A percentile compares a stretch with the other conserved stretches of the same genome.
phyloP scores from a whole-genome alignment of 345 rosid genomes.

The Ricinus communis region DNA sequence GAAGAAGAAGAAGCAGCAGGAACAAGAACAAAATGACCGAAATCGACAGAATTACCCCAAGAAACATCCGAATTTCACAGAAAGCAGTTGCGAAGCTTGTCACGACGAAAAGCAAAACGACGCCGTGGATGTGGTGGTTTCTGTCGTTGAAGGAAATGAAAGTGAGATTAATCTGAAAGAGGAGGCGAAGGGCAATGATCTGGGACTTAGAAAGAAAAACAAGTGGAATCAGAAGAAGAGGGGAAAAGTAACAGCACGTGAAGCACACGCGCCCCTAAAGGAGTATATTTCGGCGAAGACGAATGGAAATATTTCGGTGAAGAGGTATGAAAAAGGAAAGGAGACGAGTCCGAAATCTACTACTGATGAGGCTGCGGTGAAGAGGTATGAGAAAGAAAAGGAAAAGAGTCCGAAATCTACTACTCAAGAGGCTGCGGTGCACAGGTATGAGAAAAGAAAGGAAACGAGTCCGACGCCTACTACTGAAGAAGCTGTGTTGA shows the following conservation, averaged over 20 bases:
- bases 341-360: neutral
- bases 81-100: neutral
- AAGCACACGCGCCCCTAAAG: neutral
- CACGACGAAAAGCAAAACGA: neutral
- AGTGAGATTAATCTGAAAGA: neutral
- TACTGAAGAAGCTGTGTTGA: neutral
- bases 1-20: neutral
- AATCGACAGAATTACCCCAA: neutral
- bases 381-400: conserved; percentile 7
- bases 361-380: neutral
- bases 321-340: neutral
- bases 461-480: neutral
- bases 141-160: neutral
- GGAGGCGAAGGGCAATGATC: neutral
- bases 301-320: neutral
- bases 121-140: too few species aligned
- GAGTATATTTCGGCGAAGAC: neutral
- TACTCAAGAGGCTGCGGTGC: too few species aligned
- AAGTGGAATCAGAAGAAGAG: neutral
- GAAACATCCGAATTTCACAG: neutral
- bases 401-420: too few species aligned
- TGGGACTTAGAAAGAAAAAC: neutral
- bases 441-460: neutral
- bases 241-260: conserved; percentile 4
- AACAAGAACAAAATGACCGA: neutral